Conservation (phyloP, 1,139 yeast species). For the Yamadazyma songkhlaensis region DNA sequence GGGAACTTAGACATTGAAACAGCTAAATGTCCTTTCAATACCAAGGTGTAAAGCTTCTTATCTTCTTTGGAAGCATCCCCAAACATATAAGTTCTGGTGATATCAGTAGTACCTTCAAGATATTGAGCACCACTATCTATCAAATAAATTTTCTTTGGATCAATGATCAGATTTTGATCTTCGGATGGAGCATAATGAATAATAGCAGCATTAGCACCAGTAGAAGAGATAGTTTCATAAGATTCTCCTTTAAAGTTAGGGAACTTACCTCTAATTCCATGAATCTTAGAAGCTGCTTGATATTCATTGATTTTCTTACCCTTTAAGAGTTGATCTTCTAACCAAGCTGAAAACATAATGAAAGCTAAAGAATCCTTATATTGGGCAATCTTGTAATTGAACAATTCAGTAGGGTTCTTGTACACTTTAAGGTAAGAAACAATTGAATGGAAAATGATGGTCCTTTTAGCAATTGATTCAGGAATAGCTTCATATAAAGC, state of each 20-base stretch:
- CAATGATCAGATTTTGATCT: conserved; percentile 36
- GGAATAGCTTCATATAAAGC: conserved; percentile 34
- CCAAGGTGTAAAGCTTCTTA: conserved; percentile 48
- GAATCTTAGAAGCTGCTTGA: conserved; percentile 44
- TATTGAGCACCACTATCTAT: conserved; percentile 57
- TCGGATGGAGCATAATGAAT: conserved; percentile 56
- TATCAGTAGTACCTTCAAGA: conserved; percentile 60
- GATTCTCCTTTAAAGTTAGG: conserved; percentile 52
- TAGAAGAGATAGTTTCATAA: conserved; percentile 52
- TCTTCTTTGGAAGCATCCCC: conserved; percentile 22
- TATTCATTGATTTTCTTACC: conserved; percentile 31
- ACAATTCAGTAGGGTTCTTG: conserved; percentile 38
- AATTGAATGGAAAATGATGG: conserved; percentile 28
- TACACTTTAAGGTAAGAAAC: conserved; percentile 33
- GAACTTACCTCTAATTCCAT: conserved; percentile 35
- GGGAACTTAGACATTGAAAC: conserved; percentile 53
- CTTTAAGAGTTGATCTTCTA: conserved; percentile 32
- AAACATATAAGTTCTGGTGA: conserved; percentile 51
- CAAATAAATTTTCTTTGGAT: conserved; percentile 40
- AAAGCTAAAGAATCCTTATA: conserved; percentile 44
- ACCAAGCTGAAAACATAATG: conserved; percentile 41
- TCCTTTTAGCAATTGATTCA: conserved; percentile 23
- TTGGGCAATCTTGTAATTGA: conserved; percentile 41
- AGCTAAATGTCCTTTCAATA: conserved; percentile 54
- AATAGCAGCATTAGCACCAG: conserved; percentile 54